Evolutionary conservation across 2,329 filamentous ascomycete genomes (phyloP).

Genomic region (Metarhizium humberi): DNA sequence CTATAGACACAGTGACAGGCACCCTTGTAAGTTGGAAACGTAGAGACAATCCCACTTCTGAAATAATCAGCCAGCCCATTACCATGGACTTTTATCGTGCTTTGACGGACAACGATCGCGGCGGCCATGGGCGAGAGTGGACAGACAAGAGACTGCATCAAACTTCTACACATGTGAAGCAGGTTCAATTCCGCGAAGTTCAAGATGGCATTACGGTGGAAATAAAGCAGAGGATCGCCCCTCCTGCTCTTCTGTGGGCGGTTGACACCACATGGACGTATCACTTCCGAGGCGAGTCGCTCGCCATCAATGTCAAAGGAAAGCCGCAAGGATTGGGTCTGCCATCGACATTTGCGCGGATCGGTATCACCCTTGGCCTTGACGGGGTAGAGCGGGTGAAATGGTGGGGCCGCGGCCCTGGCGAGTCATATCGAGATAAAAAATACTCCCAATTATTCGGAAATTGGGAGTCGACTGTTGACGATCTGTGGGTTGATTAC

Average conservation of each 20-base stretch:
- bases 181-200: conserved; percentile 22
- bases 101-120: conserved; percentile 56
- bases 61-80: conserved; percentile 35
- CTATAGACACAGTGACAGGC: conserved; percentile 33
- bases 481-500: conserved; percentile 49
- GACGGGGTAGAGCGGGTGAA: conserved; percentile 27
- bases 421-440: conserved; percentile 58
- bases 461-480: conserved; percentile 36
- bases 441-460: conserved; percentile 51
- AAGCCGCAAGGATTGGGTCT: conserved; percentile 37
- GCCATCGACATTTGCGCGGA: conserved; percentile 50
- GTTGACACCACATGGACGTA: conserved; percentile 43
- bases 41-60: conserved; percentile 15
- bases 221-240: conserved; percentile 46
- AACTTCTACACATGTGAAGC: conserved; percentile 31
- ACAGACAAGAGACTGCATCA: conserved; percentile 35
- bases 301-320: conserved; percentile 41
- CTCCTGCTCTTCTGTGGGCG: conserved; percentile 54
- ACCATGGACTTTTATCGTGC: conserved; percentile 53
- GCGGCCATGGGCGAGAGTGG: conserved; percentile 50
- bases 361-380: conserved; percentile 47
- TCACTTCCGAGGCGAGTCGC: conserved; percentile 37
- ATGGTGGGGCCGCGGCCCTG: conserved; percentile 63
- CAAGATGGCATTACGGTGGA: conserved; percentile 28
- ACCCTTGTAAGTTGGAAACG: conserved; percentile 32